Base-by-base conservation (phyloP, 108 stramenopile species). In the Nitzschia inconspicua region DNA sequence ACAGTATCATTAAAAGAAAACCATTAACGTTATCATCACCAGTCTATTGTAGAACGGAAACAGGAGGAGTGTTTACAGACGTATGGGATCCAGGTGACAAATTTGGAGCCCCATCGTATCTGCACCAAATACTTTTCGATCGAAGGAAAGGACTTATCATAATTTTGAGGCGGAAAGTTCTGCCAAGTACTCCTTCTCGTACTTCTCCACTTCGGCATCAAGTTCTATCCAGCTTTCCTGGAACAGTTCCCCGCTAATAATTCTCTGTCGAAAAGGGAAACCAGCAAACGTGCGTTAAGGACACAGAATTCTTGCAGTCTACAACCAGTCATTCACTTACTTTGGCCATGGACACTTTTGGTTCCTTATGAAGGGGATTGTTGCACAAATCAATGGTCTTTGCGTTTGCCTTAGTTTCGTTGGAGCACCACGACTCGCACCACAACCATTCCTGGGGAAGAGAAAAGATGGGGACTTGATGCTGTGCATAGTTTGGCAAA, bases 381-480 rank as follows among this genome's bases (percentile, higher is more conserved):
- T 98, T 98, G 83, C 99, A 99, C 19, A 99, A 82, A 75, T 99
- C 99, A 60, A 99, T 98, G 9, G 99, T 99, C 80, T 98, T 99
- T 42, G 97, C 95, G 24, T 72, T 60, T 0, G 78, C 80, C 72
- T 99, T 99, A 37, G 94, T 94, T 50, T 92, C 93, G 44, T 97
- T 95, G 4, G 88, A 89, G 73, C 99, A 99, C 99, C 99, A 99
- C n/a, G 85, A 77, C 66, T 99, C 99, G 67, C 99, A 99, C 99
- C 99, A 99, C 20, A 99, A 76, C 99, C 99, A 99, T 64, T 97
- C 96, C 57, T 97, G 96, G 9, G 97, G 97, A 26, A 98, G 73
- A 18, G 85, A 89, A 46, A 84, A 80, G 24, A 97, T 97, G 7
- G 85, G 85, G n/a, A 96, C 88, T 46, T 76, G 63, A 59, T 89